Conservation (phyloP, 257 asterid species). For the Paraleonurus japonicus region DNA sequence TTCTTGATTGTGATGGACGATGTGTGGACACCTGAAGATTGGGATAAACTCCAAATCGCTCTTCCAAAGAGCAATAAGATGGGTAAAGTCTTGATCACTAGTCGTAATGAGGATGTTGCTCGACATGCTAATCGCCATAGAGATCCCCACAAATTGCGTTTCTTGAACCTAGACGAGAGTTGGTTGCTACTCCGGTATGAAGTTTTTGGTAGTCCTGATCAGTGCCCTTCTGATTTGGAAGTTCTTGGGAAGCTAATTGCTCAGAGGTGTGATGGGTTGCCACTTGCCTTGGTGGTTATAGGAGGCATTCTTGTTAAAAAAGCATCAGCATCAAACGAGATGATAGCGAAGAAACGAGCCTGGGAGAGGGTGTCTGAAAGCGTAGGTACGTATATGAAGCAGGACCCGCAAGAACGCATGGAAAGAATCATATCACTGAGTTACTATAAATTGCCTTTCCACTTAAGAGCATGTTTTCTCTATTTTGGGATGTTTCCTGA, state of each 20-base stretch:
- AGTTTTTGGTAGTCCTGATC: constrained; percentile 33
- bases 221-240: constrained; percentile 36
- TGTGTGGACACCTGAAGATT: constrained; percentile 36
- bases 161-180: constrained; percentile 38
- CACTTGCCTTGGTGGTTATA: constrained; percentile 53
- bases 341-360: constrained; percentile 19
- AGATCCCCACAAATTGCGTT: constrained; percentile 34
- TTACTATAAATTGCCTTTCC: constrained; percentile 46
- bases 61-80: constrained; percentile 34
- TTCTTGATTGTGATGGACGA: constrained; percentile 46
- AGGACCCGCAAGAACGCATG: constrained; percentile 34
- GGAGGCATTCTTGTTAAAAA: constrained; percentile 48
- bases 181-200: constrained; percentile 39
- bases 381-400: constrained; percentile 24
- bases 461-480: constrained; percentile 49
- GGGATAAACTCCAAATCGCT: constrained; percentile 35
- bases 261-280: constrained; percentile 39
- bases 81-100: constrained; percentile 47
- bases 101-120: constrained; percentile 35
- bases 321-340: constrained; percentile 16
- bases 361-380: constrained; percentile 38
- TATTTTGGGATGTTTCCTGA: no score
- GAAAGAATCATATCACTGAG: constrained; percentile 40
- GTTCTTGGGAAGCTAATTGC: constrained; percentile 34
- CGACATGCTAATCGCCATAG: constrained; percentile 25